Evolutionary conservation across 306 rosid species (phyloP).

Genomic region (Rosa multiflora): DNA sequence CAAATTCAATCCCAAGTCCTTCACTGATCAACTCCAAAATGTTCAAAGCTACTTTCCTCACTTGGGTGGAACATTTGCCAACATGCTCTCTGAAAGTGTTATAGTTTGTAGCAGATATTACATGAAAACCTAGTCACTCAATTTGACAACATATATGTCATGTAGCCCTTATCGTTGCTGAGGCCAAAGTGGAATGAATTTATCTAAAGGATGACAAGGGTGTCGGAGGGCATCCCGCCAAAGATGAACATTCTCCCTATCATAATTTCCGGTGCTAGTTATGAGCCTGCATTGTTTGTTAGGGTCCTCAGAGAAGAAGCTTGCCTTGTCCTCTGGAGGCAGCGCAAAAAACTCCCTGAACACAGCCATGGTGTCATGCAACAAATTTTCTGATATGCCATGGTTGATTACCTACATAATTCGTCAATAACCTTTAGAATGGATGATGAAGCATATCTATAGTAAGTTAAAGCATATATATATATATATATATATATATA

Average conservation of each 20-base stretch:
- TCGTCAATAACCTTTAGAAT: background rate
- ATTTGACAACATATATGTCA: background rate
- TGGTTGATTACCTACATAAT: constrained; percentile 21
- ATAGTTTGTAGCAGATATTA: background rate
- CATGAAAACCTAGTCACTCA: background rate
- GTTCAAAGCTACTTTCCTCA: constrained; percentile 21
- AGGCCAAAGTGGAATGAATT: constrained; percentile 19
- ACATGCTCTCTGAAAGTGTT: background rate
- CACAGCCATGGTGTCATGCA: constrained; percentile 8
- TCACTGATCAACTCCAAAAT: constrained; percentile 22
- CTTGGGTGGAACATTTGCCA: constrained; percentile 18
- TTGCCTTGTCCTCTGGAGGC: constrained; percentile 20
- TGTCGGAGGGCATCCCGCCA: constrained; percentile 21
- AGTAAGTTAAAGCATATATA: background rate
- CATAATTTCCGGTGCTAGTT: constrained; percentile 16
- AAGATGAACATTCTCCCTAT: constrained; percentile 12
- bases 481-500: too few relatives aligned
- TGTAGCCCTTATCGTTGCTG: constrained; percentile 10
- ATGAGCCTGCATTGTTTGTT: constrained; percentile 14
- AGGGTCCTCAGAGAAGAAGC: constrained; percentile 24
- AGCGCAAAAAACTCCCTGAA: constrained; percentile 17
- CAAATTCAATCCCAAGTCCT: constrained; percentile 22
- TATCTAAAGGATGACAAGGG: constrained; percentile 23
- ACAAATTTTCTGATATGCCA: constrained; percentile 17
- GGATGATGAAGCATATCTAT: background rate